phyloP scores from a whole-genome alignment of 305 asterid species.

The Fraxinus xanthoxyloides region DNA sequence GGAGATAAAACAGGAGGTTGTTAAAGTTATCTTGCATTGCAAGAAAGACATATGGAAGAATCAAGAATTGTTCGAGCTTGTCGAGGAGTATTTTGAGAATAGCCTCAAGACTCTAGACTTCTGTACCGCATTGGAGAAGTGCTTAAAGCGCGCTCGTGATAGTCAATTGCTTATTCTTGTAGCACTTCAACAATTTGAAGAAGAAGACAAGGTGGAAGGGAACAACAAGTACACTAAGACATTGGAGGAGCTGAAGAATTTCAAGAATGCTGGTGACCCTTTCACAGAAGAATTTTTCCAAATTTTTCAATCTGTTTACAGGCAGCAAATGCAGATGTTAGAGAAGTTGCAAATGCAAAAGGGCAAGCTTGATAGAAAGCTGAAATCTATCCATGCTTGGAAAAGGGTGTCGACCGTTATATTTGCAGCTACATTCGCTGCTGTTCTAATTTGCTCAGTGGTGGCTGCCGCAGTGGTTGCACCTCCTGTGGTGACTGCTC shows the following conservation, averaged over 20 bases:
- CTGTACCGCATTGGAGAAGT: slow-evolving; percentile 30
- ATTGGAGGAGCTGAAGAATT: slow-evolving; percentile 35
- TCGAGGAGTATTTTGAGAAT: slow-evolving; percentile 42
- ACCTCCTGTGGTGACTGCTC: slow-evolving; percentile 26
- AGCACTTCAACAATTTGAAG: slow-evolving; percentile 24
- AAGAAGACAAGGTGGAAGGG: slow-evolving; percentile 9
- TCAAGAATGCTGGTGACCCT: slow-evolving; percentile 39
- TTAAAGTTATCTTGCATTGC: slow-evolving; percentile 35
- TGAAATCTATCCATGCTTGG: slow-evolving; percentile 32
- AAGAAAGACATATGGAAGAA: slow-evolving; percentile 39
- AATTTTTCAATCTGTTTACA: slow-evolving; percentile 35
- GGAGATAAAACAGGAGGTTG: slow-evolving; percentile 52
- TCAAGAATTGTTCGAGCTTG: slow-evolving; percentile 31
- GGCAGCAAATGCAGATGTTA: slow-evolving; percentile 38
- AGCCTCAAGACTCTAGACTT: slow-evolving; percentile 40
- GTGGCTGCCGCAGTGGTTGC: slow-evolving; percentile 54
- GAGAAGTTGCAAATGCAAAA: slow-evolving; percentile 37
- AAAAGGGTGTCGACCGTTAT: slow-evolving; percentile 41
- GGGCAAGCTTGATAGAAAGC: slow-evolving; percentile 43
- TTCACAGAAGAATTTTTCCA: slow-evolving; percentile 39
- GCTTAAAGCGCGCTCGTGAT: slow-evolving; percentile 36
- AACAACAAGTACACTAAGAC: slow-evolving; percentile 19
- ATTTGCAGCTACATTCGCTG: slow-evolving; percentile 44
- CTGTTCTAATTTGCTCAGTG: slow-evolving; percentile 48
- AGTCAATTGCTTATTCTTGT: slow-evolving; percentile 28